These are phyloP conservation scores for Neoboletus magnificus DNA, from an alignment of 768 basidiomycete species.

Conservation along the genomic window DNA sequence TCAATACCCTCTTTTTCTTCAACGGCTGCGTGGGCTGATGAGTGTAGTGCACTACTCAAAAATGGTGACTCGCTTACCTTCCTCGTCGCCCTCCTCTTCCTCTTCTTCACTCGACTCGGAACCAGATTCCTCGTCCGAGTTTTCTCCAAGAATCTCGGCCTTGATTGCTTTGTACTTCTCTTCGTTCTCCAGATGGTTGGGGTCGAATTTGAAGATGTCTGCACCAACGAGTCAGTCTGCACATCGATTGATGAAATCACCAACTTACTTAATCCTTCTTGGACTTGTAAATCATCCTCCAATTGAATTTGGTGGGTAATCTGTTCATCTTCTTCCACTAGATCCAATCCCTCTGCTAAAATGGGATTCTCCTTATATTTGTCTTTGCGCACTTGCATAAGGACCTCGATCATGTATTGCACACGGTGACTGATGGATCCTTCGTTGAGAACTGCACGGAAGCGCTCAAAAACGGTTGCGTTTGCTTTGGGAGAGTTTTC, in stretches of 20 bases:
- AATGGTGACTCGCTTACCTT: slow-evolving; percentile 17
- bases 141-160: slow-evolving; percentile 89
- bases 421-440: slow-evolving; percentile 93
- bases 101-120: slow-evolving; percentile 65
- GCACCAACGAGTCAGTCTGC: slow-evolving; percentile 10
- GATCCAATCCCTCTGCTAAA: slow-evolving; percentile 88
- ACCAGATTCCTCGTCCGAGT: slow-evolving; percentile 69
- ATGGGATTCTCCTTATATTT: slow-evolving; percentile 99
- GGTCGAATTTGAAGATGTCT: slow-evolving; percentile 96
- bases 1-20: slow-evolving; percentile 87
- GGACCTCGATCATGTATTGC: slow-evolving; percentile 99
- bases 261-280: slow-evolving; percentile 87
- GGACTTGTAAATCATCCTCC: slow-evolving; percentile 91
- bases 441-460: slow-evolving; percentile 95
- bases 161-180: slow-evolving; percentile 92
- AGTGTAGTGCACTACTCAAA: slow-evolving; percentile 26
- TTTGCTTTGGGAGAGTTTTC: slow-evolving; percentile 96
- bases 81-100: slow-evolving; percentile 61
- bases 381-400: slow-evolving; percentile 99
- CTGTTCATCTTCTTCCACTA: slow-evolving; percentile 98
- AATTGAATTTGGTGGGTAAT: slow-evolving; percentile 92
- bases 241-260: neutral
- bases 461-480: slow-evolving; percentile 92
- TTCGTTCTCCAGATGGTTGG: slow-evolving; percentile 85
- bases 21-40: slow-evolving; percentile 41